phyloP scores from a whole-genome alignment of 345 rosid genomes.

The Melaleuca quinquenervia region DNA sequence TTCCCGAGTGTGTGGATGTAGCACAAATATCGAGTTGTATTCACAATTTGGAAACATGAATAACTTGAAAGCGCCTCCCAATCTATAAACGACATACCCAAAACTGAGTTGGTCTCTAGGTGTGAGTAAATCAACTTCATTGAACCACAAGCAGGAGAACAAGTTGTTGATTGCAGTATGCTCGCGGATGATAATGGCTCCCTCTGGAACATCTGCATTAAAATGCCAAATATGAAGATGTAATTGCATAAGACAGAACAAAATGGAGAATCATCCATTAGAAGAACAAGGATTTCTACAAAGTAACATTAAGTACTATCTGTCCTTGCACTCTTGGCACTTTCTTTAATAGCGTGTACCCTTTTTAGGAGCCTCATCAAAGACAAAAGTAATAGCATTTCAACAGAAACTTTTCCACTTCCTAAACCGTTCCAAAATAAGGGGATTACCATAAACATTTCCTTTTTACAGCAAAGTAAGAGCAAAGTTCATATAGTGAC shows the following conservation, averaged over 20 bases:
- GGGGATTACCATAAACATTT: not conserved
- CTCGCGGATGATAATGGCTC: slow-evolving; percentile 82
- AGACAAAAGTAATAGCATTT: not conserved
- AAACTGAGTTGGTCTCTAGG: slow-evolving; percentile 99
- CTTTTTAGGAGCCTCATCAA: not conserved
- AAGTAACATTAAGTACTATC: not conserved
- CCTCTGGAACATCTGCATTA: slow-evolving; percentile 95
- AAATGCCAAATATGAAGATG: not conserved
- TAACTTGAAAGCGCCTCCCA: slow-evolving; percentile 56
- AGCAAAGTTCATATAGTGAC: not conserved
- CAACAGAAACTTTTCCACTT: not conserved
- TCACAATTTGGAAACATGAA: slow-evolving; percentile 93
- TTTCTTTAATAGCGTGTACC: not conserved
- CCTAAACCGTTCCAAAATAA: not conserved
- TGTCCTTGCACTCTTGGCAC: not conserved
- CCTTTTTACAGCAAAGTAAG: not conserved
- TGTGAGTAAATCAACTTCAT: slow-evolving; percentile 84
- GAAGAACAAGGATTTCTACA: not conserved
- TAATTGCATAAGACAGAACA: not conserved
- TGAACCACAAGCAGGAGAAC: slow-evolving; percentile 97
- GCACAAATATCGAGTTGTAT: slow-evolving; percentile 69
- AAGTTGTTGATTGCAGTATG: slow-evolving; percentile 71
- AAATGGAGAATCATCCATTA: not conserved
- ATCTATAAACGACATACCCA: slow-evolving; percentile 72
- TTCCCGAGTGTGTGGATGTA: slow-evolving; percentile 89